A percentile compares a stretch with the other conserved stretches of the same genome.
Evolutionary conservation across 805 yeast genomes (phyloP).

Genomic region (Starmerella tilneyi): DNA sequence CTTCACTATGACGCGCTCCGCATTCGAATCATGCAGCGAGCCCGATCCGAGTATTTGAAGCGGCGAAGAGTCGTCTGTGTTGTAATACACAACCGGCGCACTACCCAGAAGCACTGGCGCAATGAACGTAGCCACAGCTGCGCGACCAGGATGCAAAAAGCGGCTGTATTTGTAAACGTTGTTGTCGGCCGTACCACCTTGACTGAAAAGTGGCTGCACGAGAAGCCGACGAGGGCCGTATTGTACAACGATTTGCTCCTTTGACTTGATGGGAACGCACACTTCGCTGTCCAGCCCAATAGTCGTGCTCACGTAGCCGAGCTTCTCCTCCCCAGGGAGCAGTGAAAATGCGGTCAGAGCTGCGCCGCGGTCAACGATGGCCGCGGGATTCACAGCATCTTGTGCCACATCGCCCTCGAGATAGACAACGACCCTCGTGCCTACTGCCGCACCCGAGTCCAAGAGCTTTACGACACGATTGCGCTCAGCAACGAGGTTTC

Average conservation of each 20-base stretch:
- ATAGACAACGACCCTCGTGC: constrained; percentile 51
- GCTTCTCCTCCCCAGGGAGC: constrained; percentile 75
- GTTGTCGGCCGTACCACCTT: constrained; percentile 58
- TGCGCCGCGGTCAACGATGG: constrained; percentile 36
- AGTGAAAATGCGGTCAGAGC: constrained; percentile 51
- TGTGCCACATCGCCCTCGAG: constrained; percentile 29
- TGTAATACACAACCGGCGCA: constrained; percentile 35
- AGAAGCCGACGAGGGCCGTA: constrained; percentile 86
- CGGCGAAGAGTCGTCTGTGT: constrained; percentile 12
- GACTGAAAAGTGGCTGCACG: constrained; percentile 74
- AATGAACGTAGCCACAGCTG: constrained; percentile 72
- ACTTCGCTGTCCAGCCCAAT: constrained; percentile 84
- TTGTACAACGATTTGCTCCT: constrained; percentile 71
- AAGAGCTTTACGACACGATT: constrained; percentile 54
- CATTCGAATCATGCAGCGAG: constrained; percentile 76
- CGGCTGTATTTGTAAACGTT: constrained; percentile 80
- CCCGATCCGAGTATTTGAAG: constrained; percentile 74
- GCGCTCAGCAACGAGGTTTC: constrained; percentile 65
- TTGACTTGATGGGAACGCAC: constrained; percentile 75
- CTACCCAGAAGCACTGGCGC: constrained; percentile 79
- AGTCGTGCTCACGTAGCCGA: constrained; percentile 70
- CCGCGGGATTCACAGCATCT: constrained; percentile 5
- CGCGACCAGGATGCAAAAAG: constrained; percentile 66
- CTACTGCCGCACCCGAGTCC: constrained; percentile 40
- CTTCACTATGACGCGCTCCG: constrained; percentile 73